Base-by-base conservation (phyloP, 108 stramenopile species). In the Skeletonema marinoi region DNA sequence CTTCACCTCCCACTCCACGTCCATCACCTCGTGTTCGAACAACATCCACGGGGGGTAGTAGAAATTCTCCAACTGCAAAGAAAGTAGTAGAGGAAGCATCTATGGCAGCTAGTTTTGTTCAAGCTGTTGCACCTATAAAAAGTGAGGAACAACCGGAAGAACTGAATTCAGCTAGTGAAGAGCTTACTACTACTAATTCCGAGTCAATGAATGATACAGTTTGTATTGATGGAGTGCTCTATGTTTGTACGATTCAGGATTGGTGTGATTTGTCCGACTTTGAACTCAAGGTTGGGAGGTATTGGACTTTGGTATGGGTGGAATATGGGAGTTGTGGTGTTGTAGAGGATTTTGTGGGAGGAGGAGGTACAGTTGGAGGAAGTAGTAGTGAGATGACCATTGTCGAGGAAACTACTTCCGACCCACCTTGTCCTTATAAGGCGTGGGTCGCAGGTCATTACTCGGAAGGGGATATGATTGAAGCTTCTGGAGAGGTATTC, bases 281-380 rank as follows among this genome's bases (percentile, higher is more conserved):
- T 50, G 68, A 69, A 69, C 66, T 65, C 13, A 30, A 21, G 25
- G 48, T 30, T 16, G 68, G 75, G 8, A 35, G 61, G 33, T 69
- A 68, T 63, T 68, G 75, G 75, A 64, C 17, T 42, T 25, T 51
- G 11, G 68, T 77, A 69, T 77, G 75, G 75, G 68, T 59, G 33
- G 31, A 60, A 42, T 7, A 63, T 50, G 68, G 68, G 0, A 19
- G 66, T 10, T 77, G 75, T 64, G 21, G 13, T 12, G 41, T 50
- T 3, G 21, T 7, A 7, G 32, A 48, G 10, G 58, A 42, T 2
- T 25, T n/a, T 1, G 1, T 16, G 41, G 29, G 21, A 30, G 44
- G 33, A 65, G 64, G 11, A 36, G 64, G 32, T 10, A 38, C 64
- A 41, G 12, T 11, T 65, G 35, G 29, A 41, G 16, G 41, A 38